Percentiles rank a stretch among this genome's conserved stretches.
Conservation (phyloP, 164 flowering plant genomes). For the Houttuynia cordata region DNA sequence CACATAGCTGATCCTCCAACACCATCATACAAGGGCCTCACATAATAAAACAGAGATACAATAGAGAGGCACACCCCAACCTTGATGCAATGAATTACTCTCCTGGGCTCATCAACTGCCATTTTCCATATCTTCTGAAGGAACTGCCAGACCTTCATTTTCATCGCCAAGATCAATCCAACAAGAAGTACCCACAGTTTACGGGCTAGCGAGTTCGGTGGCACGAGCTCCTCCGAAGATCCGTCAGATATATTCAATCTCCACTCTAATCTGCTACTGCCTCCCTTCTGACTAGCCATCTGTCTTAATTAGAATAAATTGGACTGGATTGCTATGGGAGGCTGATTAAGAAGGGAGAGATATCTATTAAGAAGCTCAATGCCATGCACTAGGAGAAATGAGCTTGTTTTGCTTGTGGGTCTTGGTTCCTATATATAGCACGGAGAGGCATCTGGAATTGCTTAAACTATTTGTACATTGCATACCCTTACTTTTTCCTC, state of each 20-base stretch:
- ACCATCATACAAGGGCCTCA: conserved; percentile 65
- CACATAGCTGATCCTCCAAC: conserved; percentile 80
- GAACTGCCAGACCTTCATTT: conserved; percentile 21
- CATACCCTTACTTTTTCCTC: too few species aligned
- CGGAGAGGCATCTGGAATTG: background rate
- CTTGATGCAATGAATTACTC: conserved; percentile 54
- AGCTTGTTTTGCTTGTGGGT: background rate
- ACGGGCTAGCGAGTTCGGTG: conserved; percentile 14
- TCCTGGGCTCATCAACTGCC: conserved; percentile 44
- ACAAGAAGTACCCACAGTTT: conserved; percentile 18
- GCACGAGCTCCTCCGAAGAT: conserved; percentile 18
- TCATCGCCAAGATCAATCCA: conserved; percentile 13
- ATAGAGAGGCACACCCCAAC: conserved; percentile 59
- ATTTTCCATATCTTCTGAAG: conserved; percentile 40
- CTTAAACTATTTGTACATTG: background rate
- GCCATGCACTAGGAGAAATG: too few species aligned
- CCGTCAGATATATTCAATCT: conserved; percentile 33
- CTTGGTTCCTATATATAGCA: background rate
- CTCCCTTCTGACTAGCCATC: conserved; percentile 21
- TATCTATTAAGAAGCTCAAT: too few species aligned
- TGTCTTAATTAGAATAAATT: too few species aligned
- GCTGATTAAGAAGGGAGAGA: background rate
- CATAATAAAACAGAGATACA: conserved; percentile 61
- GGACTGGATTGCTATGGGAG: background rate
- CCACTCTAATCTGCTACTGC: conserved; percentile 31